A percentile compares a stretch with the other conserved stretches of the same genome.
phyloP scores from a whole-genome alignment of 2,329 filamentous ascomycete genomes.

The Fusarium devonianum region DNA sequence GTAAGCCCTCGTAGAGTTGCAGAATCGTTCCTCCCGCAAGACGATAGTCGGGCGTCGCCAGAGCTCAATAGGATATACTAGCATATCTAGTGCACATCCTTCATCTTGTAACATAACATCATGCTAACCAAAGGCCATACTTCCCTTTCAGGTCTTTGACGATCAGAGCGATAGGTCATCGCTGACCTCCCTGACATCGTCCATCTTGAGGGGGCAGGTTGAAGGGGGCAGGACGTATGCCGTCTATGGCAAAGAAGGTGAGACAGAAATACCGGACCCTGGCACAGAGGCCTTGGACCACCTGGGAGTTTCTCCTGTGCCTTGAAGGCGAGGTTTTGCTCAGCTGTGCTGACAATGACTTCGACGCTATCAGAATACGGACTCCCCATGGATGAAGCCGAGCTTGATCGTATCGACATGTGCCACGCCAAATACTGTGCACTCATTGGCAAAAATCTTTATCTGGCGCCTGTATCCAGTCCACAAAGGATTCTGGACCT shows the following conservation, averaged over 20 bases:
- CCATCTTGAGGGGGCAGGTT: slow-evolving; percentile 35
- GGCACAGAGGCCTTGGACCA: neutral
- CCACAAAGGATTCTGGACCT: slow-evolving; percentile 44
- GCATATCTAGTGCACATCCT: too few species aligned
- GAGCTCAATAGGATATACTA: too few species aligned
- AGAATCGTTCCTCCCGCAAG: neutral
- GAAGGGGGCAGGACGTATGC: slow-evolving; percentile 47
- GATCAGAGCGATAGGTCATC: slow-evolving; percentile 29
- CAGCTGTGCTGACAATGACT: slow-evolving; percentile 1
- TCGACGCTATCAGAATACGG: slow-evolving; percentile 45
- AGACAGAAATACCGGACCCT: neutral
- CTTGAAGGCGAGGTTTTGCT: too few species aligned
- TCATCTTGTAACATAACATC: too few species aligned
- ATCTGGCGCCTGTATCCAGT: slow-evolving; percentile 32
- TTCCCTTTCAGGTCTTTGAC: slow-evolving; percentile 19
- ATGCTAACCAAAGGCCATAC: slow-evolving; percentile 1
- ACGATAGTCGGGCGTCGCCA: too few species aligned
- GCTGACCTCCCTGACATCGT: slow-evolving; percentile 41
- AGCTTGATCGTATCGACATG: slow-evolving; percentile 52
- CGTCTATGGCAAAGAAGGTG: slow-evolving; percentile 47
- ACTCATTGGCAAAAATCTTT: slow-evolving; percentile 39
- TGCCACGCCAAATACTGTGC: slow-evolving; percentile 48
- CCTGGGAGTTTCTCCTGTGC: too few species aligned
- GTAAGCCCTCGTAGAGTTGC: too few species aligned
- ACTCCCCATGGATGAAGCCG: slow-evolving; percentile 51